Conservation (phyloP, 1,139 yeast species). For the Maudiozyma humilis region DNA sequence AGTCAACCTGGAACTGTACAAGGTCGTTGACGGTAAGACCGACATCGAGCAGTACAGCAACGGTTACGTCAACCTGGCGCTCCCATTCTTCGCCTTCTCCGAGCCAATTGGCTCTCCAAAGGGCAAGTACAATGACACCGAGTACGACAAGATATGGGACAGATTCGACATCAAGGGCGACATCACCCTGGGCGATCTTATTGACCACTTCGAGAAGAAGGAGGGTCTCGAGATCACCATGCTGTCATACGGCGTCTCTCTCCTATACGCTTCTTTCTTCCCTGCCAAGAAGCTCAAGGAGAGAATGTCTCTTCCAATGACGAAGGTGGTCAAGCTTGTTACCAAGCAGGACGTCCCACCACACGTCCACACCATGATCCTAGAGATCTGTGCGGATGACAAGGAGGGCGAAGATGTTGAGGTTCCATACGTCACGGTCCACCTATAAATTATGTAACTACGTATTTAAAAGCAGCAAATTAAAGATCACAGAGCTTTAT, state of each 20-base stretch:
- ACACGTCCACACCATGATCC: slow-evolving; percentile 66
- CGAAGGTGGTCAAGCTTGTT: slow-evolving; percentile 70
- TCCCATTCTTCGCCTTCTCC: slow-evolving; percentile 93
- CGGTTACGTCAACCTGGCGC: slow-evolving; percentile 87
- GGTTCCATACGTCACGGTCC: slow-evolving; percentile 73
- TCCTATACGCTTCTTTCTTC: slow-evolving; percentile 86
- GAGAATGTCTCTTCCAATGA: slow-evolving; percentile 56
- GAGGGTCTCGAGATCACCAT: slow-evolving; percentile 84
- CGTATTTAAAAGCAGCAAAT: neutral
- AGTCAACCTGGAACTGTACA: slow-evolving; percentile 84
- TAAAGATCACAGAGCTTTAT: neutral
- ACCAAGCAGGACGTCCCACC: slow-evolving; percentile 77
- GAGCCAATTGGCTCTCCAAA: slow-evolving; percentile 87
- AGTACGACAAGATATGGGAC: slow-evolving; percentile 90
- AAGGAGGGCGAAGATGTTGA: slow-evolving; percentile 91
- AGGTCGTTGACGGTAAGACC: slow-evolving; percentile 65
- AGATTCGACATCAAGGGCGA: slow-evolving; percentile 78
- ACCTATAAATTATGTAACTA: slow-evolving; percentile 28
- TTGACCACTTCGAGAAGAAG: slow-evolving; percentile 66
- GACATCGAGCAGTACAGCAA: slow-evolving; percentile 85
- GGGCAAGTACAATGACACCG: slow-evolving; percentile 71
- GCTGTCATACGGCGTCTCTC: slow-evolving; percentile 86
- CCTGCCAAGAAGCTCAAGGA: slow-evolving; percentile 86
- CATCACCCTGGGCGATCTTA: slow-evolving; percentile 63
- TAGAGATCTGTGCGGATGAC: slow-evolving; percentile 92